Percentiles rank a stretch among this genome's conserved stretches.
phyloP scores from a whole-genome alignment of 2,329 filamentous ascomycete genomes.

The Nemania sp. region DNA sequence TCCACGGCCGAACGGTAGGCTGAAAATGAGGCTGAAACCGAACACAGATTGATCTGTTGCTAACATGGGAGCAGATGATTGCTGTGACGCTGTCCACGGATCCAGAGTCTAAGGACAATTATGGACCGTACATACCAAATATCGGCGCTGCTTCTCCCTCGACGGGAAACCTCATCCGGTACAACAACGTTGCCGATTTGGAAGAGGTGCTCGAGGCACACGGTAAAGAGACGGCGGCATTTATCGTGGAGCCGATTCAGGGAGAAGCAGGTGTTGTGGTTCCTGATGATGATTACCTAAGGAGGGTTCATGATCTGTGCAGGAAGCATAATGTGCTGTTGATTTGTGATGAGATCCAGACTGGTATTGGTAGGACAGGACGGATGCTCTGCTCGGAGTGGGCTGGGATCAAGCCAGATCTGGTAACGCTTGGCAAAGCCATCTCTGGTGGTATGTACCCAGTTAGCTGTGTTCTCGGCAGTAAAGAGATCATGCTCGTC shows the following conservation, averaged over 20 bases:
- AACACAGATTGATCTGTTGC: not conserved
- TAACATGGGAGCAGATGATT: constrained; percentile 65
- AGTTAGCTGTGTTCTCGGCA: constrained; percentile 88
- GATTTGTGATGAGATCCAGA: constrained; percentile 99
- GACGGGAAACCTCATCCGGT: constrained; percentile 77
- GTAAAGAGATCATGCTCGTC: constrained; percentile 91
- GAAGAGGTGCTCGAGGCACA: constrained; percentile 78
- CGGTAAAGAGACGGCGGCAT: constrained; percentile 84
- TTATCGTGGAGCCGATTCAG: constrained; percentile 95
- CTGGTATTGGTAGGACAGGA: constrained; percentile 92
- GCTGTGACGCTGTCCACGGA: constrained; percentile 95
- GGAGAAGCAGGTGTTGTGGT: constrained; percentile 97
- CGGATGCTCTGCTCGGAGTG: constrained; percentile 93
- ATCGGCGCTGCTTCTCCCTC: constrained; percentile 77
- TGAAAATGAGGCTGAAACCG: no score
- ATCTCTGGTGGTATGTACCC: constrained; percentile 99
- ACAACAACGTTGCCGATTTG: constrained; percentile 82
- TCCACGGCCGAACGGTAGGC: constrained; percentile 86
- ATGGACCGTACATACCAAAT: constrained; percentile 91
- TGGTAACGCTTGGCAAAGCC: constrained; percentile 94
- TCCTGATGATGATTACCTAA: constrained; percentile 85
- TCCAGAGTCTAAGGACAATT: constrained; percentile 93
- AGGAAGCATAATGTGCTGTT: constrained; percentile 93
- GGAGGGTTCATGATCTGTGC: constrained; percentile 79
- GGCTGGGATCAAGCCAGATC: constrained; percentile 91